phyloP scores from a whole-genome alignment of 495 filamentous ascomycete genomes.

The Friedmanniomyces simplex region DNA sequence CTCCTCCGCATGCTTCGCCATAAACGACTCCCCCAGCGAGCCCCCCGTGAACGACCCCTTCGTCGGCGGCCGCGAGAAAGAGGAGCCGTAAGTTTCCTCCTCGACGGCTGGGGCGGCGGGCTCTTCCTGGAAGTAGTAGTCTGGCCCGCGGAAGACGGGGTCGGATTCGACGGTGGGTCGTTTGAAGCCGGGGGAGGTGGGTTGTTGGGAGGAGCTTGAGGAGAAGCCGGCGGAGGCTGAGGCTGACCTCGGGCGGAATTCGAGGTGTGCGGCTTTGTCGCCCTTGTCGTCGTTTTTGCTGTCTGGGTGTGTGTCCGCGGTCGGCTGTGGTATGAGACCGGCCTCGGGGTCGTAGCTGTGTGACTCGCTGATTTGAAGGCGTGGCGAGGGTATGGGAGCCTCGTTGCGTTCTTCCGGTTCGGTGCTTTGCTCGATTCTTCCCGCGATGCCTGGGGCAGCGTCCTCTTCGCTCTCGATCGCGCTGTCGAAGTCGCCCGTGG shows the following conservation, averaged over 20 bases:
- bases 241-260: neutral
- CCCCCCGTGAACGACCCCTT: slow-evolving; percentile 10
- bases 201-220: slow-evolving; percentile 7
- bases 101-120: neutral
- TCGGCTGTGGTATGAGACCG: neutral
- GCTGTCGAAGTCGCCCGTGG: neutral
- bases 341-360: slow-evolving; percentile 6
- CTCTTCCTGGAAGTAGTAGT: slow-evolving; percentile 9
- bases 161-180: slow-evolving; percentile 11
- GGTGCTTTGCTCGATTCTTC: neutral
- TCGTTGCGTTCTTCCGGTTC: neutral
- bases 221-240: neutral
- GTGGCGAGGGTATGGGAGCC: neutral
- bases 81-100: slow-evolving; percentile 12
- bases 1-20: slow-evolving; percentile 14
- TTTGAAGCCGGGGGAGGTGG: slow-evolving; percentile 12
- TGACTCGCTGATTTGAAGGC: neutral
- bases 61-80: neutral
- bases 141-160: slow-evolving; percentile 3
- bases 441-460: neutral
- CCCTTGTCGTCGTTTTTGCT: neutral
- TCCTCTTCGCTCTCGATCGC: slow-evolving; percentile 8
- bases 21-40: slow-evolving; percentile 15
- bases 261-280: neutral
- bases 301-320: neutral